phyloP scores from a whole-genome alignment of 1,284 basidiomycete species.

The Pseudozyma thailandica region DNA sequence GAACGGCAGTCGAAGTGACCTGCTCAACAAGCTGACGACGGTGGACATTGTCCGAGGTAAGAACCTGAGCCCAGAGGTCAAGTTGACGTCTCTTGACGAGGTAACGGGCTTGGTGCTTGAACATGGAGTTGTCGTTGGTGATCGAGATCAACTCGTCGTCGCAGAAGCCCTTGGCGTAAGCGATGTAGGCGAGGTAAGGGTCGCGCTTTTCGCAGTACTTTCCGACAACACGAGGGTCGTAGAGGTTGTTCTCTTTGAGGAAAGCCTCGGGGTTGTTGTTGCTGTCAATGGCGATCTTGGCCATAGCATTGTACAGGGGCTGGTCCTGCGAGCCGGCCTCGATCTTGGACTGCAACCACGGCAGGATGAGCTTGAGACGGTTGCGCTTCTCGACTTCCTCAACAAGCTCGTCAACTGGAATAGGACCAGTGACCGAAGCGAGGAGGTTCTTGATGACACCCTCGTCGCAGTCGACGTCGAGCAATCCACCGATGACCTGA shows the following conservation, averaged over 20 bases:
- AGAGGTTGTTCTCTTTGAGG: slow-evolving; percentile 98
- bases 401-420: slow-evolving; percentile 84
- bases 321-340: slow-evolving; percentile 91
- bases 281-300: slow-evolving; percentile 98
- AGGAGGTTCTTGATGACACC: slow-evolving; percentile 92
- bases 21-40: slow-evolving; percentile 95
- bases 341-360: slow-evolving; percentile 94
- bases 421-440: slow-evolving; percentile 92
- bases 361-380: slow-evolving; percentile 93
- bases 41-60: slow-evolving; percentile 88
- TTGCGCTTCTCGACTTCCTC: slow-evolving; percentile 86
- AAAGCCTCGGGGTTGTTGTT: slow-evolving; percentile 98
- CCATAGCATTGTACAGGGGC: slow-evolving; percentile 93
- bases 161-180: slow-evolving; percentile 98
- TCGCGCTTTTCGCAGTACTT: slow-evolving; percentile 99
- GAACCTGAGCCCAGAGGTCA: slow-evolving; percentile 96
- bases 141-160: slow-evolving; percentile 97
- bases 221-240: slow-evolving; percentile 94
- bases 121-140: slow-evolving; percentile 99
- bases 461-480: slow-evolving; percentile 98
- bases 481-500: slow-evolving; percentile 95
- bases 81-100: slow-evolving; percentile 94
- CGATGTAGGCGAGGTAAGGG: slow-evolving; percentile 98
- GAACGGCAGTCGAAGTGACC: slow-evolving; percentile 82
- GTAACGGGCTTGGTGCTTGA: slow-evolving; percentile 99